phyloP scores from a whole-genome alignment of 805 yeast species.

The Barnettozyma pratensis region DNA sequence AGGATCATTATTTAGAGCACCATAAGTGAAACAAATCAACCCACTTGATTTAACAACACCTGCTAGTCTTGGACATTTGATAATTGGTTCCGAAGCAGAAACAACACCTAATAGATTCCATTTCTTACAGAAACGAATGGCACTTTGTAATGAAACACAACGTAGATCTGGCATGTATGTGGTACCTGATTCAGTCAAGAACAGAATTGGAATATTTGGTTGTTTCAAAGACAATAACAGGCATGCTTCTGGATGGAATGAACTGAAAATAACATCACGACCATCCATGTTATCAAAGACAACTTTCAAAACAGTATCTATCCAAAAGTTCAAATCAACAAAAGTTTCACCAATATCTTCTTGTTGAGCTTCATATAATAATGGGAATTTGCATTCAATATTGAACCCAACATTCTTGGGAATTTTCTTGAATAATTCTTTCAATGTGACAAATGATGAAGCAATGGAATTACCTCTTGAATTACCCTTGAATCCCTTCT shows the following conservation, averaged over 20 bases:
- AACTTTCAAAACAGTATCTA: slow-evolving; percentile 75
- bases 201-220: slow-evolving; percentile 88
- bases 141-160: slow-evolving; percentile 84
- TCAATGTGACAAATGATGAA: slow-evolving; percentile 84
- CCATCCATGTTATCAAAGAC: slow-evolving; percentile 77
- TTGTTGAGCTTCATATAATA: slow-evolving; percentile 85
- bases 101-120: slow-evolving; percentile 94
- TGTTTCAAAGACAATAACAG: slow-evolving; percentile 81
- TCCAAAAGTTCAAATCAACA: slow-evolving; percentile 79
- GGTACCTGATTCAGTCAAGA: slow-evolving; percentile 86
- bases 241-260: slow-evolving; percentile 94
- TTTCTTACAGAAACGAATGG: slow-evolving; percentile 80
- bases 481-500: slow-evolving; percentile 88
- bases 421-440: slow-evolving; percentile 73
- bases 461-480: slow-evolving; percentile 85
- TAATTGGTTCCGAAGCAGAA: slow-evolving; percentile 78
- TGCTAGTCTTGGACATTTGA: slow-evolving; percentile 86
- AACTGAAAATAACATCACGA: slow-evolving; percentile 83
- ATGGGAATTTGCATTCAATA: slow-evolving; percentile 91
- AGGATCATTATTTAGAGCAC: slow-evolving; percentile 78
- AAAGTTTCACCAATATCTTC: slow-evolving; percentile 86
- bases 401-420: slow-evolving; percentile 88
- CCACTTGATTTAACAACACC: slow-evolving; percentile 90
- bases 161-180: slow-evolving; percentile 82
- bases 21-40: slow-evolving; percentile 89